Percentiles rank a stretch among this genome's conserved stretches.
Conservation (phyloP, 768 basidiomycete species). For the Roridomyces roridus region DNA sequence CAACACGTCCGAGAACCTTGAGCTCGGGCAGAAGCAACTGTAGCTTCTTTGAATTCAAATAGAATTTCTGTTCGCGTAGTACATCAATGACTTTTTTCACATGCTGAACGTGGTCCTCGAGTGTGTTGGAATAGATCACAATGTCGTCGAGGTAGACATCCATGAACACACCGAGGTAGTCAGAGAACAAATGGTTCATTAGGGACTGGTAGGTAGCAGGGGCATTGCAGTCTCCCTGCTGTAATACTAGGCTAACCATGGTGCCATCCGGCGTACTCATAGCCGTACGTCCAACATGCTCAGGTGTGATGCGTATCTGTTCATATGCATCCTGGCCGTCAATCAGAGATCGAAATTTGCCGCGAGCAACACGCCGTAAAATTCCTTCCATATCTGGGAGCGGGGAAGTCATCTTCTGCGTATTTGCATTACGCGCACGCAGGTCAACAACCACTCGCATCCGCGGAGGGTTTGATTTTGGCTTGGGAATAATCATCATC, state of each 20-base stretch:
- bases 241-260: conserved; percentile 43
- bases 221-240: conserved; percentile 26
- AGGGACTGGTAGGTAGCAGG: conserved; percentile 46
- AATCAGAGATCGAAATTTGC: conserved; percentile 1
- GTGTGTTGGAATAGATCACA: conserved; percentile 44
- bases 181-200: conserved; percentile 43
- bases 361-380: neutral
- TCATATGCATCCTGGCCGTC: conserved; percentile 49
- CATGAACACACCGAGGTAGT: conserved; percentile 38
- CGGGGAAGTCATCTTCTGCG: neutral
- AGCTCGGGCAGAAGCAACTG: conserved; percentile 33
- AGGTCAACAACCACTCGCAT: conserved; percentile 2
- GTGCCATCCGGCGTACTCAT: conserved; percentile 38
- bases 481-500: conserved; percentile 2
- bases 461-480: neutral
- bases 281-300: conserved; percentile 30
- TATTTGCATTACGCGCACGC: neutral
- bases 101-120: conserved; percentile 41
- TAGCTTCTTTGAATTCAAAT: conserved; percentile 40
- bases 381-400: conserved; percentile 6
- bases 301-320: conserved; percentile 38
- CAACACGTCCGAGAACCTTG: conserved; percentile 37
- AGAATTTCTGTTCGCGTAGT: conserved; percentile 37
- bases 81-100: conserved; percentile 38
- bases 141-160: conserved; percentile 40